Evolutionary conservation across 2,329 filamentous ascomycete species (phyloP).

Genomic region (Scortechinia acanthostroma): DNA sequence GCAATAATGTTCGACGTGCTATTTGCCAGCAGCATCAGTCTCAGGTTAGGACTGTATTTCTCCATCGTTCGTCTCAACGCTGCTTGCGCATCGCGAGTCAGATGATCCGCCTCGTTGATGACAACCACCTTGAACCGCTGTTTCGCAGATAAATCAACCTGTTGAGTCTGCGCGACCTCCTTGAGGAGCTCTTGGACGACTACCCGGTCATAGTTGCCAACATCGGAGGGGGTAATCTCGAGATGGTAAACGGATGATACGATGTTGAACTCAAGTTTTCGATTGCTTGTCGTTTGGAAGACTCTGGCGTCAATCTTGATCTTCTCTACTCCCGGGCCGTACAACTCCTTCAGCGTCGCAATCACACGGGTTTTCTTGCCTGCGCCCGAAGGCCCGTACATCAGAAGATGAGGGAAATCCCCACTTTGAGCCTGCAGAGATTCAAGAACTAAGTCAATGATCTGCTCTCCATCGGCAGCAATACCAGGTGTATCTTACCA

Average conservation of each 20-base stretch:
- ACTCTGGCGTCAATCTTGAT: slow-evolving; percentile 98
- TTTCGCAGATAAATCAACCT: slow-evolving; percentile 85
- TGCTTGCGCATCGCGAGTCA: slow-evolving; percentile 89
- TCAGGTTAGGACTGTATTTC: slow-evolving; percentile 93
- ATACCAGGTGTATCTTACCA: slow-evolving; percentile 46
- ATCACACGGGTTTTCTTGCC: slow-evolving; percentile 97
- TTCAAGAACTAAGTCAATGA: not conserved
- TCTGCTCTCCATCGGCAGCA: slow-evolving; percentile 5
- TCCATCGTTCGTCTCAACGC: slow-evolving; percentile 95
- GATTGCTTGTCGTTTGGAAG: slow-evolving; percentile 90
- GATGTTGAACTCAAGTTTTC: slow-evolving; percentile 98
- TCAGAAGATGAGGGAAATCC: slow-evolving; percentile 93
- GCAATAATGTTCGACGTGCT: slow-evolving; percentile 98
- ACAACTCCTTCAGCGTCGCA: slow-evolving; percentile 88
- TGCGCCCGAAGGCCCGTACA: slow-evolving; percentile 92
- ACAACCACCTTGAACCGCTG: slow-evolving; percentile 98
- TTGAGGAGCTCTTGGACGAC: slow-evolving; percentile 93
- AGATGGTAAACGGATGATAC: slow-evolving; percentile 95
- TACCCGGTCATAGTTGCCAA: slow-evolving; percentile 91
- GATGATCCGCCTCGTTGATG: slow-evolving; percentile 95
- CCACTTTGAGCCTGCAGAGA: slow-evolving; percentile 75
- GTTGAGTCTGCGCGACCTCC: slow-evolving; percentile 96
- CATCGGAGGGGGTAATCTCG: slow-evolving; percentile 94
- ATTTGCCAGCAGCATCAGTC: slow-evolving; percentile 86
- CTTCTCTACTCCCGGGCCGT: slow-evolving; percentile 94